phyloP scores from a whole-genome alignment of 331 rosid species.

The Prunus yedoensis region DNA sequence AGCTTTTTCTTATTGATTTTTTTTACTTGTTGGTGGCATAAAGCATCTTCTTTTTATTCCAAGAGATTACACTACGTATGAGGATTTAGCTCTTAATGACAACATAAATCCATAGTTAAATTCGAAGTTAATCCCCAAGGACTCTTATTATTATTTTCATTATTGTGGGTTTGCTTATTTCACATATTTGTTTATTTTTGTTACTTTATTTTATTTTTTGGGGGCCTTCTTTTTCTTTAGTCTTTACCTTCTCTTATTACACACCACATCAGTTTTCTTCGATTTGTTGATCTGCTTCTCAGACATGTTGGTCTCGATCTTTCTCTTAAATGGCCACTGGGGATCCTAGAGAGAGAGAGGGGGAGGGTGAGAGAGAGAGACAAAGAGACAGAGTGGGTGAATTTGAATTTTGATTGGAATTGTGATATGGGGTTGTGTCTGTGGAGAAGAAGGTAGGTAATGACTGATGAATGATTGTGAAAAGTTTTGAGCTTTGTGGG shows the following conservation, averaged over 20 bases:
- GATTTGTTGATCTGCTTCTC: slow-evolving; percentile 94
- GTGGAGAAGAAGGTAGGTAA: slow-evolving; percentile 16
- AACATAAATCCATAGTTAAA: background rate
- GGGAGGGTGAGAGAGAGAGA: background rate
- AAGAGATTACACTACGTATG: slow-evolving; percentile 4
- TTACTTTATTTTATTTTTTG: slow-evolving; percentile 11
- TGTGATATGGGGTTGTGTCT: slow-evolving; percentile 41
- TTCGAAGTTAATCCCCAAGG: background rate
- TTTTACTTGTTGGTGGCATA: slow-evolving; percentile 7
- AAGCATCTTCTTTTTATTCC: slow-evolving; percentile 14
- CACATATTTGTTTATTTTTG: background rate
- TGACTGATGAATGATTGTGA: slow-evolving; percentile 23
- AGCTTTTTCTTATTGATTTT: background rate
- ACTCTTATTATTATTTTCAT: background rate
- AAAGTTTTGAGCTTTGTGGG: slow-evolving; percentile 31
- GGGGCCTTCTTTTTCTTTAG: slow-evolving; percentile 19
- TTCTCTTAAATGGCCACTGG: slow-evolving; percentile 51
- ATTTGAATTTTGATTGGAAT: slow-evolving; percentile 35
- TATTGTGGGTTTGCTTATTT: background rate
- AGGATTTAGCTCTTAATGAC: slow-evolving; percentile 1
- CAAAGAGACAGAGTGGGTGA: slow-evolving; percentile 9
- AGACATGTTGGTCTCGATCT: slow-evolving; percentile 61
- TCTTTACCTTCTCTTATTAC: slow-evolving; percentile 65
- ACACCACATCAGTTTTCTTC: slow-evolving; percentile 63
- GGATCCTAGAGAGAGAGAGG: slow-evolving; percentile 39